These are phyloP conservation scores for Lichtheimia ramosa DNA, from an alignment of 371 early-diverging fungal species.

Conservation along the genomic window DNA sequence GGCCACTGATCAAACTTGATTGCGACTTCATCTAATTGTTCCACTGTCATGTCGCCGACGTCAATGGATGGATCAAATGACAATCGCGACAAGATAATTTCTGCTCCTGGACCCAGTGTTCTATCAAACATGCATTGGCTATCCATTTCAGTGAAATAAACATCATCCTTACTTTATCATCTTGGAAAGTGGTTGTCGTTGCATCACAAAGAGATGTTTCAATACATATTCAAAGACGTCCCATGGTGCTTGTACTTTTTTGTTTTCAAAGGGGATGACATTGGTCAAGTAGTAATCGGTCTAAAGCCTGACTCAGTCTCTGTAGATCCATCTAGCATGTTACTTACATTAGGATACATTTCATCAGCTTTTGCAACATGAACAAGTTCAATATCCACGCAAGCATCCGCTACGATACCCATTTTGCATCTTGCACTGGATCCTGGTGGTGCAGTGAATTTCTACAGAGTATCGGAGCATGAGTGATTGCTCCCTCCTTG, in stretches of 20 bases:
- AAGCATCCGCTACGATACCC: constrained; percentile 44
- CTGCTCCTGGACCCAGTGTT: constrained; percentile 64
- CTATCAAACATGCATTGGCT: constrained; percentile 20
- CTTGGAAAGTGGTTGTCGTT: constrained; percentile 38
- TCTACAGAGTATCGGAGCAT: constrained; percentile 19
- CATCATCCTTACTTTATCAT: constrained; percentile 50
- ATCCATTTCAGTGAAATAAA: not conserved
- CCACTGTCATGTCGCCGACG: constrained; percentile 53
- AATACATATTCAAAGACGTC: constrained; percentile 61
- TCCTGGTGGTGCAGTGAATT: constrained; percentile 35
- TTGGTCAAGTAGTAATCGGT: constrained; percentile 47
- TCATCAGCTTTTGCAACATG: constrained; percentile 16
- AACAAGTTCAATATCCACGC: constrained; percentile 25
- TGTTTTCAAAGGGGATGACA: constrained; percentile 44
- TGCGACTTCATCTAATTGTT: constrained; percentile 59
- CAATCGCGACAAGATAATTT: constrained; percentile 54
- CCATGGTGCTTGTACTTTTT: constrained; percentile 46
- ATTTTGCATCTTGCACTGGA: constrained; percentile 39
- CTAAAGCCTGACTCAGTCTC: constrained; percentile 17
- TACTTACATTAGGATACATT: constrained; percentile 38
- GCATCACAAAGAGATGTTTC: constrained; percentile 55
- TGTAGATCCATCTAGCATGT: no score
- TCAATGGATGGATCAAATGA: constrained; percentile 48
- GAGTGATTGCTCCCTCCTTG: not conserved
- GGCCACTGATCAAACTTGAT: constrained; percentile 65